phyloP scores from a whole-genome alignment of 805 yeast species.

The Ascoidea asiatica region DNA sequence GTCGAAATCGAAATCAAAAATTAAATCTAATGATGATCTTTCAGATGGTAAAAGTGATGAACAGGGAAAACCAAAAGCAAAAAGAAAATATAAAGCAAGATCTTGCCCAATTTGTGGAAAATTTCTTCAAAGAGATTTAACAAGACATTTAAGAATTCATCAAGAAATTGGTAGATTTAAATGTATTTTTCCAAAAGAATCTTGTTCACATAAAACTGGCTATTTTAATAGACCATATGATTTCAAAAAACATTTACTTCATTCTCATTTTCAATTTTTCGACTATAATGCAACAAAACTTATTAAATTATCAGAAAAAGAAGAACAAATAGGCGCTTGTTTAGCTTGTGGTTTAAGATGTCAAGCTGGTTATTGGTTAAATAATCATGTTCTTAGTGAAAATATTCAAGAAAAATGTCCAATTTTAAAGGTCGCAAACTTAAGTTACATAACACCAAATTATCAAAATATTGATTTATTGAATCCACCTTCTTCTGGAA shows the following conservation, averaged over 20 bases:
- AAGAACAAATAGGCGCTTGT: constrained; percentile 38
- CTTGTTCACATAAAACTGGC: constrained; percentile 46
- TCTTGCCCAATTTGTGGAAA: constrained; percentile 39
- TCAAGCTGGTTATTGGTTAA: constrained; percentile 42
- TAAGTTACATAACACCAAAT: background rate
- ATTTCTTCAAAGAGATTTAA: constrained; percentile 42
- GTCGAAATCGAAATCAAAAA: too few species aligned
- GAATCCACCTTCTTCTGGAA: background rate
- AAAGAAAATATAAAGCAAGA: background rate
- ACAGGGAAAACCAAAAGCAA: background rate
- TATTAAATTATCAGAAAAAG: constrained; percentile 39
- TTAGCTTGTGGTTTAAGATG: constrained; percentile 31
- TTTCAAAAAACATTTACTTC: constrained; percentile 50
- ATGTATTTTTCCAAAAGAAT: constrained; percentile 42
- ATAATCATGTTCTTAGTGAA: constrained; percentile 32
- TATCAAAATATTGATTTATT: too few species aligned
- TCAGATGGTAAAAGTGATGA: too few species aligned
- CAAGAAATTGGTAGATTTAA: constrained; percentile 40
- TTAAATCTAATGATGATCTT: too few species aligned
- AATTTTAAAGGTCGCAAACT: background rate
- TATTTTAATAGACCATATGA: constrained; percentile 58
- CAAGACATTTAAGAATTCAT: constrained; percentile 52
- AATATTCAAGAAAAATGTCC: constrained; percentile 11
- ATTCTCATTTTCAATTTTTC: constrained; percentile 45
- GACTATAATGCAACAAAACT: constrained; percentile 26